A percentile compares a stretch with the other conserved stretches of the same genome.
Evolutionary conservation across 768 basidiomycete species (phyloP).

Genomic region (Boletus speciosus): DNA sequence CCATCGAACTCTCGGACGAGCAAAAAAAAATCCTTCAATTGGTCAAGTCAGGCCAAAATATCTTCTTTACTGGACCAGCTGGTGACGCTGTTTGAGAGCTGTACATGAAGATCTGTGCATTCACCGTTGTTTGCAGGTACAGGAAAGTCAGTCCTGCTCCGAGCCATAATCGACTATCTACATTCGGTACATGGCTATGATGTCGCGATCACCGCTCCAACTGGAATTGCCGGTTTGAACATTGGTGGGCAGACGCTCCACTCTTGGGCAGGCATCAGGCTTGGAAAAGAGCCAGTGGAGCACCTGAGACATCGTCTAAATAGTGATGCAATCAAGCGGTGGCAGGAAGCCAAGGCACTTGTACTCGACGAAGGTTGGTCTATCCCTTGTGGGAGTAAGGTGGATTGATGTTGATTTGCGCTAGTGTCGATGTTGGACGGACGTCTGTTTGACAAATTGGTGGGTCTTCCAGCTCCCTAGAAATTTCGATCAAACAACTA

Average conservation of each 20-base stretch:
- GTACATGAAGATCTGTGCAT: not conserved
- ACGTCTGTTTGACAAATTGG: constrained; percentile 65
- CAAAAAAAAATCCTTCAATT: constrained; percentile 40
- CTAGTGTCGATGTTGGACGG: constrained; percentile 79
- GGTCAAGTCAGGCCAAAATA: constrained; percentile 52
- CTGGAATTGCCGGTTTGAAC: constrained; percentile 64
- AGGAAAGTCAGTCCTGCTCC: constrained; percentile 68
- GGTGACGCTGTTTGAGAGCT: constrained; percentile 35
- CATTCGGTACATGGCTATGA: constrained; percentile 26
- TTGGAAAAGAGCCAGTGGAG: constrained; percentile 49
- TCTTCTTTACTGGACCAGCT: constrained; percentile 77
- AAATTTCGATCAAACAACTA: constrained; percentile 13
- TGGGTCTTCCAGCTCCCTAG: constrained; percentile 36
- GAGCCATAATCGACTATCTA: constrained; percentile 51
- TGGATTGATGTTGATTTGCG: not conserved
- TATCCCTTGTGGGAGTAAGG: not conserved
- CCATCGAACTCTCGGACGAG: constrained; percentile 34
- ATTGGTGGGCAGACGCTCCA: constrained; percentile 70
- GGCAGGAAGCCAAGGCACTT: constrained; percentile 50
- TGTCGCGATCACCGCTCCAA: constrained; percentile 64
- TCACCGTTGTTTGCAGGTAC: constrained; percentile 41
- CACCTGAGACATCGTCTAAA: constrained; percentile 38
- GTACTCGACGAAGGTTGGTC: constrained; percentile 71
- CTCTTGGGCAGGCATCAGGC: constrained; percentile 61
- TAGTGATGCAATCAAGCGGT: constrained; percentile 35